Conservation (phyloP, 352 stramenopile genomes). For the Globisporangium okanoganense region DNA sequence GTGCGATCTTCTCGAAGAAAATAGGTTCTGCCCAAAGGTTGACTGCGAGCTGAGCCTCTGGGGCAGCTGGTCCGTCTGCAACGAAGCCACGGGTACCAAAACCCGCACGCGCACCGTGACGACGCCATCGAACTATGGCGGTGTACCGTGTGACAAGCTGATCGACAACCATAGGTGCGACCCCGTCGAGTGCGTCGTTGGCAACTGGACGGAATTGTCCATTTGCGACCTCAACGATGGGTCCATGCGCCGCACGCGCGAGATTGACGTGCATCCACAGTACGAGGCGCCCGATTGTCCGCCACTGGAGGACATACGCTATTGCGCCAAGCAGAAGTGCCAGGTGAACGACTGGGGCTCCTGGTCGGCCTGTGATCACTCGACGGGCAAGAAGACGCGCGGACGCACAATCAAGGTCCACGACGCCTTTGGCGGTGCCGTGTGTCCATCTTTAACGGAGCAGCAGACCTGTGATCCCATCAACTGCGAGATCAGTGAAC, state of each 20-base stretch:
- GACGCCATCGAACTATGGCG: slow-evolving; percentile 17
- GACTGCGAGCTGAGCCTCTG: slow-evolving; percentile 31
- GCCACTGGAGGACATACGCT: slow-evolving; percentile 24
- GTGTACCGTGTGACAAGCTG: slow-evolving; percentile 17
- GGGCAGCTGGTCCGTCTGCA: slow-evolving; percentile 35
- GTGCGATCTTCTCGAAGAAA: slow-evolving; percentile 21
- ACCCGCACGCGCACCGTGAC: slow-evolving; percentile 28
- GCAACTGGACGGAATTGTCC: slow-evolving; percentile 39
- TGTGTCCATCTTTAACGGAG: slow-evolving; percentile 23
- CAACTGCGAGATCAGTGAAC: slow-evolving; percentile 37
- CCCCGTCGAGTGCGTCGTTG: slow-evolving; percentile 42
- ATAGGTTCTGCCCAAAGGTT: slow-evolving; percentile 31
- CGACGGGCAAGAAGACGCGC: slow-evolving; percentile 26
- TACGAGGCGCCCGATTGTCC: slow-evolving; percentile 43
- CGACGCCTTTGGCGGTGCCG: slow-evolving; percentile 25
- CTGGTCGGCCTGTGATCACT: slow-evolving; percentile 46
- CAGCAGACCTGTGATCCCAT: slow-evolving; percentile 26
- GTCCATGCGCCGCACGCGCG: slow-evolving; percentile 30
- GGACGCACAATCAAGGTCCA: slow-evolving; percentile 30
- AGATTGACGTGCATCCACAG: slow-evolving; percentile 27
- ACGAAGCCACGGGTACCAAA: slow-evolving; percentile 38
- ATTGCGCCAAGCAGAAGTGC: slow-evolving; percentile 44
- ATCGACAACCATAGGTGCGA: slow-evolving; percentile 23
- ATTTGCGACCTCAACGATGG: slow-evolving; percentile 31
- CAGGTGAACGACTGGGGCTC: slow-evolving; percentile 36